Conservation (phyloP, 2,329 filamentous ascomycete genomes). For the Aspergillus uvarum region DNA sequence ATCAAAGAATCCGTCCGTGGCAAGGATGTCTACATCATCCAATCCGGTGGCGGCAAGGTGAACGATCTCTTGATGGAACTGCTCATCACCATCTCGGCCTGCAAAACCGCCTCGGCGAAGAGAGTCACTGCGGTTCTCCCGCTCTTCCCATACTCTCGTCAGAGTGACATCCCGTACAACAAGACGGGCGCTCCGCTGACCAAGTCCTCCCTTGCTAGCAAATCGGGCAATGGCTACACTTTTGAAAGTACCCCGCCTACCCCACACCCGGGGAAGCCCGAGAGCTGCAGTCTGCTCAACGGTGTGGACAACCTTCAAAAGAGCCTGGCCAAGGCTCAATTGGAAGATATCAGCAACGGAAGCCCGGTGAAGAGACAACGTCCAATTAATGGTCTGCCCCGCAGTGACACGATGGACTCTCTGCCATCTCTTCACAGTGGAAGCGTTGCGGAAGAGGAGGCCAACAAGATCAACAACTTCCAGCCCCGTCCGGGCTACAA, state of each 20-base stretch:
- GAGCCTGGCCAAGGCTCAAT: constrained; percentile 67
- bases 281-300: constrained; percentile 64
- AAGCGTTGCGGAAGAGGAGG: constrained; percentile 61
- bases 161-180: constrained; percentile 96
- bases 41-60: constrained; percentile 86
- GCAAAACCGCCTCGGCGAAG: constrained; percentile 89
- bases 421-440: constrained; percentile 44
- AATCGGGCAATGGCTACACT: constrained; percentile 60
- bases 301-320: constrained; percentile 68
- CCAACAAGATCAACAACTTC: constrained; percentile 58
- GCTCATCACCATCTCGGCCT: constrained; percentile 97
- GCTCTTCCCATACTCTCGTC: constrained; percentile 93
- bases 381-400: constrained; percentile 42
- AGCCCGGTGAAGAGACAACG: constrained; percentile 44
- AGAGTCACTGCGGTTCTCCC: constrained; percentile 92
- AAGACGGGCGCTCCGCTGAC: constrained; percentile 87
- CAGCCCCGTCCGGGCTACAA: constrained; percentile 90
- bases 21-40: constrained; percentile 98
- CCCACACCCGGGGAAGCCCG: constrained; percentile 69
- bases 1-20: constrained; percentile 94
- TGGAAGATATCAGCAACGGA: constrained; percentile 52
- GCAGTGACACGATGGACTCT: constrained; percentile 41
- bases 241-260: constrained; percentile 92
- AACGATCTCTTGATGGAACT: constrained; percentile 97
- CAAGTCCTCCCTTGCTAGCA: constrained; percentile 55